Evolutionary conservation across 1,139 yeast species (phyloP).

Genomic region (Suhomyces bokatorum): DNA sequence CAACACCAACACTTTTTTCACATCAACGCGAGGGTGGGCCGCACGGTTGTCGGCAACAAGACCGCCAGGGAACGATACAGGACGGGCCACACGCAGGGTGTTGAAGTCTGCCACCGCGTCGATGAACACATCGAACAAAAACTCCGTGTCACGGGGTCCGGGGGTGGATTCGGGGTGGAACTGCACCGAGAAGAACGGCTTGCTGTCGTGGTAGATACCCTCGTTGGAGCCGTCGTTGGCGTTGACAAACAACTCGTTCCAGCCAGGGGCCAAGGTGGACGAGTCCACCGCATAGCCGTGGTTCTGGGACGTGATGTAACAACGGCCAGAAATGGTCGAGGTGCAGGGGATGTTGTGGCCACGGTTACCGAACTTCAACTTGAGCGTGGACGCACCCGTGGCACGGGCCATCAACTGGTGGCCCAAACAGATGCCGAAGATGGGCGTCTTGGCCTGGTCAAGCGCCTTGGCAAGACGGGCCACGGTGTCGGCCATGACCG

Average conservation of each 20-base stretch:
- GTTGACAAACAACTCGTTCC: conserved; percentile 94
- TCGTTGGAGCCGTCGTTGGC: conserved; percentile 98
- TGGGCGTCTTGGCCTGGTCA: conserved; percentile 66
- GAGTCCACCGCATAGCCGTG: conserved; percentile 98
- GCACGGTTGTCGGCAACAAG: conserved; percentile 67
- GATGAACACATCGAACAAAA: conserved; percentile 91
- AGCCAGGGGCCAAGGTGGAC: conserved; percentile 66
- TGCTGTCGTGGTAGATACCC: conserved; percentile 88
- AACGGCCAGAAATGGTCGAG: conserved; percentile 87
- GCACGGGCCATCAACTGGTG: conserved; percentile 97
- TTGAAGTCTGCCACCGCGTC: conserved; percentile 69
- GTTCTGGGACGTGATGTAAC: conserved; percentile 98
- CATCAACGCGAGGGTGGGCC: conserved; percentile 72
- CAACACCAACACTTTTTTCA: conserved; percentile 89
- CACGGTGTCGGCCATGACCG: conserved; percentile 71
- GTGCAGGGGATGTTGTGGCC: conserved; percentile 99
- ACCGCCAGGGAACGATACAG: conserved; percentile 93
- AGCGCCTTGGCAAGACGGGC: conserved; percentile 58
- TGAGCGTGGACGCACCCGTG: conserved; percentile 86
- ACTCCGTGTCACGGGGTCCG: conserved; percentile 99
- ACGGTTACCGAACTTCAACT: conserved; percentile 98
- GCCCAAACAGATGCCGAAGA: conserved; percentile 98
- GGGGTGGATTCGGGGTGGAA: conserved; percentile 99
- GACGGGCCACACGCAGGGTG: conserved; percentile 56
- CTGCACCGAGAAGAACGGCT: conserved; percentile 97